Evolutionary conservation across 495 filamentous ascomycete genomes (phyloP).

Genomic region (Choiromyces venosus): DNA sequence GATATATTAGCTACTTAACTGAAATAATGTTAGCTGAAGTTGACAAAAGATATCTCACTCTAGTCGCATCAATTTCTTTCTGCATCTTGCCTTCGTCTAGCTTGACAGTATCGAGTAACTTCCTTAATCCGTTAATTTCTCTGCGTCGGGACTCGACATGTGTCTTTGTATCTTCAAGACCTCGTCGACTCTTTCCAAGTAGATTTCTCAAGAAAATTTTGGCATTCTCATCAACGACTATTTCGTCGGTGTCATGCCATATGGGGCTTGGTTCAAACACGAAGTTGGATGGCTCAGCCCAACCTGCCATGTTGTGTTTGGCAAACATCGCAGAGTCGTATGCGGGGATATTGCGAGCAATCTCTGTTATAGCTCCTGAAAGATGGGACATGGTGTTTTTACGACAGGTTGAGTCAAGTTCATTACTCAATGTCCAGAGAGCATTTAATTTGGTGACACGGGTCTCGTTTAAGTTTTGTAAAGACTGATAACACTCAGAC

Average conservation of each 20-base stretch:
- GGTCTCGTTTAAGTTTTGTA: constrained; percentile 89
- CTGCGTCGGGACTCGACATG: constrained; percentile 76
- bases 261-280: constrained; percentile 91
- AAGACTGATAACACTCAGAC: constrained; percentile 48
- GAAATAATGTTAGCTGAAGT: background rate
- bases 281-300: constrained; percentile 76
- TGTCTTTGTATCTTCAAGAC: constrained; percentile 68
- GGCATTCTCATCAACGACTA: constrained; percentile 74
- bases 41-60: constrained; percentile 22
- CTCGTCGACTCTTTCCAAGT: constrained; percentile 78
- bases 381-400: constrained; percentile 65
- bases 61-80: constrained; percentile 38
- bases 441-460: constrained; percentile 73
- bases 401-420: constrained; percentile 70
- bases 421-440: constrained; percentile 72
- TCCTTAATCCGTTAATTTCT: constrained; percentile 71
- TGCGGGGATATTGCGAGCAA: constrained; percentile 77
- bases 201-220: constrained; percentile 89
- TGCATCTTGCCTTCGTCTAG: constrained; percentile 32
- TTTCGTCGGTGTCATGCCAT: constrained; percentile 87
- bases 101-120: constrained; percentile 61
- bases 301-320: constrained; percentile 74
- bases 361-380: constrained; percentile 66
- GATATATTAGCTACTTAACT: background rate
- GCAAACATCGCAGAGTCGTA: constrained; percentile 97